These are phyloP conservation scores for Diaporthe helianthi DNA, from an alignment of 2,329 filamentous ascomycete species.

Conservation along the genomic window DNA sequence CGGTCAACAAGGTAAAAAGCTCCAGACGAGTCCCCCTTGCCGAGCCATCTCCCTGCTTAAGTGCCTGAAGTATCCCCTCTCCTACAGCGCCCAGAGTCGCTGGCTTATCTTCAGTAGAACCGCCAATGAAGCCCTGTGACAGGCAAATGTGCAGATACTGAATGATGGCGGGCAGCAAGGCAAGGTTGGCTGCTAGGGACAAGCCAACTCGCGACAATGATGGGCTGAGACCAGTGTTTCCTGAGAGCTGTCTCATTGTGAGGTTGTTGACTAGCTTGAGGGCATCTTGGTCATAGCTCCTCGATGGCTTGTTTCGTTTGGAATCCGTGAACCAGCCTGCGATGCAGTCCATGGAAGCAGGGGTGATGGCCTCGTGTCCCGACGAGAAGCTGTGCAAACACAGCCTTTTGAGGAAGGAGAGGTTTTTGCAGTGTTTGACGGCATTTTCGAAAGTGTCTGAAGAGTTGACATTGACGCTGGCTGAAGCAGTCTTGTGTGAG, in stretches of 20 bases:
- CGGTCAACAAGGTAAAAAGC: constrained; percentile 37
- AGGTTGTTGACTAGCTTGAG: constrained; percentile 52
- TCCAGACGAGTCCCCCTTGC: constrained; percentile 31
- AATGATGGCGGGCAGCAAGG: constrained; percentile 33
- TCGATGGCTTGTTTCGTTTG: background rate
- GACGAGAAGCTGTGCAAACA: constrained; percentile 33
- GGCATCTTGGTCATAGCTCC: constrained; percentile 18
- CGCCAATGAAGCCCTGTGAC: constrained; percentile 4
- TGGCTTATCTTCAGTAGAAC: background rate
- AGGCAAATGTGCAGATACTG: constrained; percentile 36
- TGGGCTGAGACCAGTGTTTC: constrained; percentile 30
- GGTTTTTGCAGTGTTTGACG: constrained; percentile 29
- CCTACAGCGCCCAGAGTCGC: background rate
- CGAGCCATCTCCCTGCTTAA: constrained; percentile 24
- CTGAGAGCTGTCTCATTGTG: constrained; percentile 42
- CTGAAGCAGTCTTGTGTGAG: background rate
- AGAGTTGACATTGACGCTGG: background rate
- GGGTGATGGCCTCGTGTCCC: background rate
- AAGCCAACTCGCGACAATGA: constrained; percentile 36
- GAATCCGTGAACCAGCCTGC: background rate
- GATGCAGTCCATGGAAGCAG: constrained; percentile 13
- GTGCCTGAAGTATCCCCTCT: constrained; percentile 12
- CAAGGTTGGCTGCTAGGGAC: constrained; percentile 27
- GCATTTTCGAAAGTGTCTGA: constrained; percentile 25
- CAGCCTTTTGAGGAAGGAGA: constrained; percentile 40